A percentile compares a stretch with the other conserved stretches of the same genome.
These are phyloP conservation scores for Suillus weaverae DNA, from an alignment of 768 basidiomycete genomes.

Conservation along the genomic window DNA sequence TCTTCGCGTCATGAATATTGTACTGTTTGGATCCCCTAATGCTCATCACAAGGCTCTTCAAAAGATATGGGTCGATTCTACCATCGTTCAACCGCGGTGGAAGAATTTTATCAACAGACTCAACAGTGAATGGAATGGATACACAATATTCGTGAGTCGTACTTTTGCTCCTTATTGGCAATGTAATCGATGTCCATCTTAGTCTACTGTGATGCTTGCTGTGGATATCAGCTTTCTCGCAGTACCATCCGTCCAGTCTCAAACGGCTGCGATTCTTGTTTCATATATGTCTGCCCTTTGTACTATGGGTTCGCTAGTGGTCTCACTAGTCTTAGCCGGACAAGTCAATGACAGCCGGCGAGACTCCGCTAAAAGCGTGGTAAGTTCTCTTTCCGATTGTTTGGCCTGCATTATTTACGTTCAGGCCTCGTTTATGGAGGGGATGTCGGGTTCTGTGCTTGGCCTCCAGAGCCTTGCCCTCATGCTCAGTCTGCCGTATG, in stretches of 20 bases:
- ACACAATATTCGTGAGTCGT: constrained; percentile 46
- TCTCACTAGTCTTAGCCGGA: constrained; percentile 35
- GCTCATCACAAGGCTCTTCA: constrained; percentile 42
- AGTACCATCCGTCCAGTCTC: constrained; percentile 27
- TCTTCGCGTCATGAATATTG: constrained; percentile 27
- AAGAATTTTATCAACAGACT: constrained; percentile 41
- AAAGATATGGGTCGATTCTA: constrained; percentile 45
- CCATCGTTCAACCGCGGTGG: constrained; percentile 41
- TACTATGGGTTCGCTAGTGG: constrained; percentile 7
- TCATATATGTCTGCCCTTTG: constrained; percentile 8
- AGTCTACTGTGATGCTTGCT: constrained; percentile 17
- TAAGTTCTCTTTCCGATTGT: neutral
- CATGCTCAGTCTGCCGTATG: constrained; percentile 34
- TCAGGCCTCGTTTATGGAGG: constrained; percentile 9
- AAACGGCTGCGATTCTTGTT: neutral
- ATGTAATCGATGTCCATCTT: neutral
- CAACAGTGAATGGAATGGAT: constrained; percentile 47
- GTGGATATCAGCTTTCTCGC: constrained; percentile 13
- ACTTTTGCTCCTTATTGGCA: neutral
- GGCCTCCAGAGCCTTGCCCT: constrained; percentile 29
- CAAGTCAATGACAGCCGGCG: constrained; percentile 29
- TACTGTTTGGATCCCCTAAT: constrained; percentile 48
- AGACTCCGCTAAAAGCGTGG: constrained; percentile 8
- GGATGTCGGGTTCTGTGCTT: constrained; percentile 7
- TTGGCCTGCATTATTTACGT: neutral